Base-by-base conservation (phyloP, 768 basidiomycete genomes). In the Lactifluus hygrophoroides region DNA sequence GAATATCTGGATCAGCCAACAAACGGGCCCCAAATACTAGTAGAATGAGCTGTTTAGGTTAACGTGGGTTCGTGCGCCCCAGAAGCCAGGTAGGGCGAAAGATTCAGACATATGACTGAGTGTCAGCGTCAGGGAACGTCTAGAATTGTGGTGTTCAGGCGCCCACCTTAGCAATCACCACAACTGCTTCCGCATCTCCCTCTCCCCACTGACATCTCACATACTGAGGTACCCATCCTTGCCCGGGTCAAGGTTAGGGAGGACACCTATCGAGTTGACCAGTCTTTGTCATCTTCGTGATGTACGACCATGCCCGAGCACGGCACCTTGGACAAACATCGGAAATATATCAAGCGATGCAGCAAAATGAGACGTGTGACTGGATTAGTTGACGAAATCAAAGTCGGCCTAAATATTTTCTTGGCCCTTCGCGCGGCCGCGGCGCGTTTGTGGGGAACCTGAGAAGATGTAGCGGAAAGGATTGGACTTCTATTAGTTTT, bases 41-140 rank as follows among this genome's bases (percentile, higher is more conserved):
- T n/a, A 93, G 71, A 93, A 93, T 2, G 88, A 89, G 83, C 90
- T 10, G 87, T 88, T n/a, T 88, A 86, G 47, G 89, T 83, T 64
- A 87, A 55, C 51, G 14, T 57, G 27, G 63, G 25, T 16, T n/a
- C n/a, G n/a, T n/a, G 27, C 27, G n/a, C 21, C 13, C 14, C n/a
- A 47, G 38, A 50, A 52, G n/a, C n/a, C n/a, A n/a, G n/a, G n/a
- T n/a, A n/a, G 54, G 48, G 54, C n/a, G 25, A 43, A 54, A 19
- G 16, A 1, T 14, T 16, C 19, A 55, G 7, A 40, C 55, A 27
- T 17, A 64, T 61, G 63, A 64, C n/a, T n/a, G n/a, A n/a, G n/a
- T n/a, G n/a, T n/a, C n/a, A n/a, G n/a, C n/a, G n/a, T n/a, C n/a
- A n/a, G n/a, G n/a, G n/a, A n/a, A n/a, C n/a, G n/a, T n/a, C n/a